phyloP scores from a whole-genome alignment of 169 alveolate genomes.

The Babesia bovis region DNA sequence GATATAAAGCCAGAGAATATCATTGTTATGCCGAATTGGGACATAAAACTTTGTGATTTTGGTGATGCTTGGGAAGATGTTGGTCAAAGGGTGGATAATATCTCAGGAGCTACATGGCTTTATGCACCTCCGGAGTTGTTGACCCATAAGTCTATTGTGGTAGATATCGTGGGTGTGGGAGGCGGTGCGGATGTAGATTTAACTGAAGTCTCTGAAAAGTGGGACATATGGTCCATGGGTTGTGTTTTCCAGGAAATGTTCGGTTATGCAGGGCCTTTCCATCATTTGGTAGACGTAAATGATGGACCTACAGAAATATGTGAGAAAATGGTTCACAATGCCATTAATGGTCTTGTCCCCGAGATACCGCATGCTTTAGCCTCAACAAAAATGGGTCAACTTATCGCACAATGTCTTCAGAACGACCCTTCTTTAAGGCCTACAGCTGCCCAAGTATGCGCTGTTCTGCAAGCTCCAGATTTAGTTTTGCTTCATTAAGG shows the following conservation, averaged over 20 bases:
- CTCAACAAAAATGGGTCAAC: conserved; percentile 72
- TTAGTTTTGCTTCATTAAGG: conserved; percentile 58
- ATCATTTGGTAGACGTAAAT: conserved; percentile 73
- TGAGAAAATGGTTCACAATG: conserved; percentile 74
- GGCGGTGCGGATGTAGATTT: conserved; percentile 36
- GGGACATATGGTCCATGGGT: conserved; percentile 88
- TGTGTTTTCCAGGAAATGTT: conserved; percentile 84
- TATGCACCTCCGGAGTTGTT: conserved; percentile 89
- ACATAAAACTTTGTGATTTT: conserved; percentile 80
- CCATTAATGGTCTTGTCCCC: conserved; percentile 70
- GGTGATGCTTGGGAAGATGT: conserved; percentile 84
- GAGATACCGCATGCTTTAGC: conserved; percentile 66
- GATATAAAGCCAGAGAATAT: conserved; percentile 84
- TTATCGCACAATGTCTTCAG: conserved; percentile 73
- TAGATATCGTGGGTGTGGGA: conserved; percentile 33
- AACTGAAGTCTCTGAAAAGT: conserved; percentile 69
- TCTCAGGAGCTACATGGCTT: conserved; percentile 90
- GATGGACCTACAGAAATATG: conserved; percentile 76
- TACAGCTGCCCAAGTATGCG: conserved; percentile 76
- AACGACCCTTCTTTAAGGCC: conserved; percentile 79
- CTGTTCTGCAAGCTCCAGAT: conserved; percentile 71
- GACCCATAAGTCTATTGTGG: conserved; percentile 72
- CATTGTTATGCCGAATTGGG: conserved; percentile 74
- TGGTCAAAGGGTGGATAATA: conserved; percentile 76
- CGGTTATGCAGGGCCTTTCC: conserved; percentile 79